These are phyloP conservation scores for Chlorella sp. DNA, from an alignment of 139 green algal genomes.

Conservation along the genomic window DNA sequence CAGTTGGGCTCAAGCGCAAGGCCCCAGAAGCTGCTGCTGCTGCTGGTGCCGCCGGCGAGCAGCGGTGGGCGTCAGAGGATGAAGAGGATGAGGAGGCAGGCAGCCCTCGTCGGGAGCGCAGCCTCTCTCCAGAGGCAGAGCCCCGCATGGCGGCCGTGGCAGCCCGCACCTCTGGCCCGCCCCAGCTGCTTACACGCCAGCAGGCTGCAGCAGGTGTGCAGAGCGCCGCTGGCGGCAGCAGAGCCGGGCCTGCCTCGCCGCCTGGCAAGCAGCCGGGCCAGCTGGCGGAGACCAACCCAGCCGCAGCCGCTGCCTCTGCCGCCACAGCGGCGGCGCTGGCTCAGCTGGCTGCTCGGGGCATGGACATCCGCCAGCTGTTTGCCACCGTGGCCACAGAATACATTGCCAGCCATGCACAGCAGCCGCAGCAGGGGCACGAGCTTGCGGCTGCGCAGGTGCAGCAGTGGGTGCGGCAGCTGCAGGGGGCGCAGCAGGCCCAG, in stretches of 20 bases:
- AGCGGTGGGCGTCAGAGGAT: not conserved
- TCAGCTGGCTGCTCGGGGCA: not conserved
- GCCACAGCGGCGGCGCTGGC: not conserved
- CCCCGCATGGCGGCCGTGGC: not conserved
- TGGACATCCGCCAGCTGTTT: not conserved
- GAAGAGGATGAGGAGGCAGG: not conserved
- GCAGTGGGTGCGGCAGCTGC: not conserved
- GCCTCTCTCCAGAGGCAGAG: conserved; percentile 1
- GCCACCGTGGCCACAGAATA: not conserved
- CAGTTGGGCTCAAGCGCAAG: not conserved
- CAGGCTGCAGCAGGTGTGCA: not conserved
- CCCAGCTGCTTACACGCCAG: not conserved
- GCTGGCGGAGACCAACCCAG: no score
- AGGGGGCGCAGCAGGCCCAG: not conserved
- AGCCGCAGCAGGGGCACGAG: not conserved
- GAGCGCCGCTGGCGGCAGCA: not conserved
- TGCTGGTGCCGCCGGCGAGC: not conserved
- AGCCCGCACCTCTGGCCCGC: not conserved
- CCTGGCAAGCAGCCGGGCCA: not conserved
- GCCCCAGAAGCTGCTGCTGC: not conserved
- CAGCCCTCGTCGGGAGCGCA: not conserved
- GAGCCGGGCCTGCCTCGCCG: not conserved
- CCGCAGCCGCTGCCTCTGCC: not conserved
- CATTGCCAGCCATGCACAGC: not conserved
- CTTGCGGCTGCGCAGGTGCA: not conserved